Percentiles rank a stretch among this genome's conserved stretches.
Evolutionary conservation across 768 basidiomycete species (phyloP).

Genomic region (Termitomyces sp.): DNA sequence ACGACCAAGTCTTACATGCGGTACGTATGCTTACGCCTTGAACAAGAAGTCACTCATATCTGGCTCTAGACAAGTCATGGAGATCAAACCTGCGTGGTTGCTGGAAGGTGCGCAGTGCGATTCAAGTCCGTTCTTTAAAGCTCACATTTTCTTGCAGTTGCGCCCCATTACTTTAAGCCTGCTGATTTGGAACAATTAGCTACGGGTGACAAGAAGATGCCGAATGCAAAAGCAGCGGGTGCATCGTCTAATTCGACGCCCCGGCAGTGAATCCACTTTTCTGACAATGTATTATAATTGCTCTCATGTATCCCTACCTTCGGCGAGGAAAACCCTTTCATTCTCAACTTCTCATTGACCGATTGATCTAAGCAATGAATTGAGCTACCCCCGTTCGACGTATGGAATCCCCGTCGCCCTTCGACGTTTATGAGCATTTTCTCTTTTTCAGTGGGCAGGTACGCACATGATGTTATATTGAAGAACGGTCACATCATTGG

Average conservation of each 20-base stretch:
- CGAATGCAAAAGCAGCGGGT: conserved; percentile 71
- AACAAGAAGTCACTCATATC: not conserved
- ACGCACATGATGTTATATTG: conserved; percentile 74
- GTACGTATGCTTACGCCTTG: conserved; percentile 28
- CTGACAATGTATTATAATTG: conserved; percentile 1
- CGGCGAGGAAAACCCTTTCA: not conserved
- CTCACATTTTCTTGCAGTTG: conserved; percentile 49
- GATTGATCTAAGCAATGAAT: not conserved
- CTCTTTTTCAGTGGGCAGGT: not conserved
- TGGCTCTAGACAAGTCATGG: conserved; percentile 81
- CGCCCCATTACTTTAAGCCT: conserved; percentile 93
- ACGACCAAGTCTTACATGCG: conserved; percentile 97
- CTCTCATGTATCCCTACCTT: conserved; percentile 16
- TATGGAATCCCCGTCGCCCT: conserved; percentile 28
- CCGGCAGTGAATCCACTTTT: conserved; percentile 8
- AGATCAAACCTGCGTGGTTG: conserved; percentile 94
- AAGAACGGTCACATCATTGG: conserved; percentile 65
- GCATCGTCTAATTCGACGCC: conserved; percentile 31
- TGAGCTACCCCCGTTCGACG: conserved; percentile 22
- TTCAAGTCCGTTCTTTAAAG: conserved; percentile 4
- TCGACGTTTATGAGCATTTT: not conserved
- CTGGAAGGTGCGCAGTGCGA: conserved; percentile 64
- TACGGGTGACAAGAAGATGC: conserved; percentile 89
- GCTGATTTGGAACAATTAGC: conserved; percentile 79
- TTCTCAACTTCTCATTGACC: not conserved